Evolutionary conservation across 2,329 filamentous ascomycete genomes (phyloP).

Genomic region (Penicillium frequentans): DNA sequence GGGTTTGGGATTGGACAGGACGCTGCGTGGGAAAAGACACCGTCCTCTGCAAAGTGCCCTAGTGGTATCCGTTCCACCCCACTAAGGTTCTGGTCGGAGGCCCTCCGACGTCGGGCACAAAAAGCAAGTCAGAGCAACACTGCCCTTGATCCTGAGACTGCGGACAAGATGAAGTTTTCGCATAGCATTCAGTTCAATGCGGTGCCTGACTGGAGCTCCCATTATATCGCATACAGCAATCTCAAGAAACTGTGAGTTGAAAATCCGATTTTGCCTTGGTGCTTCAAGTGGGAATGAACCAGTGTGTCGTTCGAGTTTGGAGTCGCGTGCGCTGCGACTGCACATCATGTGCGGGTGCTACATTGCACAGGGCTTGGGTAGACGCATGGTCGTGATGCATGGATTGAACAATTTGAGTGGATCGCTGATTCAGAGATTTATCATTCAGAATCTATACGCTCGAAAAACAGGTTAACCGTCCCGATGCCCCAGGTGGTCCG

Average conservation of each 20-base stretch:
- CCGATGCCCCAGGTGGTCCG: constrained; percentile 49
- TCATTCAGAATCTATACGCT: constrained; percentile 80
- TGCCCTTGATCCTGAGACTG: constrained; percentile 47
- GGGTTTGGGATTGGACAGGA: constrained; percentile 5
- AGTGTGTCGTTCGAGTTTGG: neutral
- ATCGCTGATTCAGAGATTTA: constrained; percentile 9
- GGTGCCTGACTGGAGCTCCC: constrained; percentile 97
- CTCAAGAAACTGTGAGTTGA: constrained; percentile 90
- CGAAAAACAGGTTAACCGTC: constrained; percentile 76
- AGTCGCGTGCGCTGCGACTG: constrained; percentile 1
- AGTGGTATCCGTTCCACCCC: constrained; percentile 15
- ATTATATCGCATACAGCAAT: constrained; percentile 98
- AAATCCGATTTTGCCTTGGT: neutral
- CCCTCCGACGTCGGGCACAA: constrained; percentile 28
- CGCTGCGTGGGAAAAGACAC: constrained; percentile 13
- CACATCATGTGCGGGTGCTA: constrained; percentile 15
- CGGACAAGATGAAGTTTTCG: constrained; percentile 98
- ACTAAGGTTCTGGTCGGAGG: constrained; percentile 35
- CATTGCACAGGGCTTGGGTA: constrained; percentile 19
- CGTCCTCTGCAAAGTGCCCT: constrained; percentile 5
- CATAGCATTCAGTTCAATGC: constrained; percentile 99
- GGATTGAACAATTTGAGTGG: constrained; percentile 1
- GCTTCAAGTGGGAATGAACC: neutral
- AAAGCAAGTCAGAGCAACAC: constrained; percentile 7
- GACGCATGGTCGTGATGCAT: constrained; percentile 9